A percentile compares a stretch with the other conserved stretches of the same genome.
Evolutionary conservation across 2,329 filamentous ascomycete species (phyloP).

Genomic region (Colletotrichum phormii): DNA sequence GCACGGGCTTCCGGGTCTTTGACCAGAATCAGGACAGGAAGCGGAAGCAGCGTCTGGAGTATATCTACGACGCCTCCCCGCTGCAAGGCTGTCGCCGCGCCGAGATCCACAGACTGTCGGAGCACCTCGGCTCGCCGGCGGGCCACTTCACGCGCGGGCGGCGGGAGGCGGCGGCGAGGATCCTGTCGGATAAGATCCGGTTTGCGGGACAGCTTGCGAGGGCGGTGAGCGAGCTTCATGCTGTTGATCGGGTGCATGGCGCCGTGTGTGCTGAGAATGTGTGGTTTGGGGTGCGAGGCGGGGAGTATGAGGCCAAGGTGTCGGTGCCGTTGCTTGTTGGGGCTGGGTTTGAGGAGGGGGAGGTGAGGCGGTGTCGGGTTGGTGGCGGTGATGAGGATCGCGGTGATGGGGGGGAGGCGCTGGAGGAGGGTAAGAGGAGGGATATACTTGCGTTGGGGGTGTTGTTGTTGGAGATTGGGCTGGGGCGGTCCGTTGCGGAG

Average conservation of each 20-base stretch:
- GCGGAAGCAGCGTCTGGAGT: background rate
- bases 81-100: background rate
- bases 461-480: background rate
- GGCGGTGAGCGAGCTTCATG: background rate
- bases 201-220: background rate
- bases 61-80: background rate
- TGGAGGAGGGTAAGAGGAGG: background rate
- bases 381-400: background rate
- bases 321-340: slow-evolving; percentile 6
- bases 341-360: background rate
- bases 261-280: background rate
- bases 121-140: background rate
- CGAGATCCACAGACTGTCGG: background rate
- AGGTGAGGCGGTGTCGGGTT: background rate
- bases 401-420: background rate
- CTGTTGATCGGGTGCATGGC: slow-evolving; percentile 1
- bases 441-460: background rate
- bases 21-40: background rate
- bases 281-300: background rate
- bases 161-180: background rate
- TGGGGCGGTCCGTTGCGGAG: background rate
- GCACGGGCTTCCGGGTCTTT: background rate
- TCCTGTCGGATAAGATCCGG: background rate
- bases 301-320: background rate
- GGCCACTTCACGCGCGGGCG: background rate